These are phyloP conservation scores for Tetrahymena elliotti DNA, from an alignment of 73 alveolate species.

Conservation along the genomic window DNA sequence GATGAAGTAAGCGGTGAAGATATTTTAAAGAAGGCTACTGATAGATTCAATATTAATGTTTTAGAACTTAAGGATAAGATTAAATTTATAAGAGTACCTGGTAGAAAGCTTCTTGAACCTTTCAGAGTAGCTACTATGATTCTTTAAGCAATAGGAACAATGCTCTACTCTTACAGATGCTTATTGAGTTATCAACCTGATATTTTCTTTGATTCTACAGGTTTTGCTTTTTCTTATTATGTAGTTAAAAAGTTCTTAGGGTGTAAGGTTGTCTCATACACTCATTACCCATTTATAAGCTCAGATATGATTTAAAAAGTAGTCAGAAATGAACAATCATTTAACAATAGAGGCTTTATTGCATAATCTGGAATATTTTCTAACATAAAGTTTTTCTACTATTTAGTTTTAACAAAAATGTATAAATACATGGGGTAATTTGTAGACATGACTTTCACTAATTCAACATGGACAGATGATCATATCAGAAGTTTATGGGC, in stretches of 20 bases:
- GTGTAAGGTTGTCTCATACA: slow-evolving; percentile 66
- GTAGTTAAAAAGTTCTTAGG: slow-evolving; percentile 63
- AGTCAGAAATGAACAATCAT: slow-evolving; percentile 5
- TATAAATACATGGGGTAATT: slow-evolving; percentile 64
- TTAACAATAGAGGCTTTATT: slow-evolving; percentile 50
- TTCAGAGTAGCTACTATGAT: slow-evolving; percentile 57
- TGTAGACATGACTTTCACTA: slow-evolving; percentile 54
- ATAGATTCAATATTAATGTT: slow-evolving; percentile 49
- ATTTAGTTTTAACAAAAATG: slow-evolving; percentile 38
- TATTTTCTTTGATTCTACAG: slow-evolving; percentile 78
- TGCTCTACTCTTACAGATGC: slow-evolving; percentile 56
- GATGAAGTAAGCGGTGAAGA: slow-evolving; percentile 26
- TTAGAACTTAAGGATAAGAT: slow-evolving; percentile 6
- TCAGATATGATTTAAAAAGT: slow-evolving; percentile 45
- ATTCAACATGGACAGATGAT: slow-evolving; percentile 83
- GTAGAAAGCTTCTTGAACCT: slow-evolving; percentile 53
- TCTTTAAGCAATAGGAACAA: slow-evolving; percentile 65
- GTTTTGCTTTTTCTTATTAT: slow-evolving; percentile 72
- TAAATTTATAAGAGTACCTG: slow-evolving; percentile 43
- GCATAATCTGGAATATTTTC: slow-evolving; percentile 20
- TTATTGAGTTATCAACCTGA: slow-evolving; percentile 62
- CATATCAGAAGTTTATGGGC: slow-evolving; percentile 66
- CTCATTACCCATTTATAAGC: slow-evolving; percentile 82
- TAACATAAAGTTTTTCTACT: slow-evolving; percentile 52
- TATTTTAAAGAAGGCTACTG: slow-evolving; percentile 38